Conservation (phyloP, 345 rosid species). For the Citrus inodora region DNA sequence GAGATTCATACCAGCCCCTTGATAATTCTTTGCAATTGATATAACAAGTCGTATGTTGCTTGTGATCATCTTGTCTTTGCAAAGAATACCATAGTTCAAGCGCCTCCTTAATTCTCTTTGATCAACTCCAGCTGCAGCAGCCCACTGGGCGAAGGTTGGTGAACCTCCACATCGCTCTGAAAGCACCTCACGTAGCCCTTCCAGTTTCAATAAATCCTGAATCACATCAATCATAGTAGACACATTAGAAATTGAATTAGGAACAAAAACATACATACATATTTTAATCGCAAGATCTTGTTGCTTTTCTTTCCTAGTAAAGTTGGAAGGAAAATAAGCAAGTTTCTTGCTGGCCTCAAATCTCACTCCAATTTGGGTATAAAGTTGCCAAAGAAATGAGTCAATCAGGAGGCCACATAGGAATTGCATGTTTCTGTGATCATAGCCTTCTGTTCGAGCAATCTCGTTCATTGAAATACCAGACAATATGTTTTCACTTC, state of each 20-base stretch:
- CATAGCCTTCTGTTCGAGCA: background rate
- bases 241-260: slow-evolving; percentile 11
- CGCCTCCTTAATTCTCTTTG: slow-evolving; percentile 67
- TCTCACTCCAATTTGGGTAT: background rate
- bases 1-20: slow-evolving; percentile 84
- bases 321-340: background rate
- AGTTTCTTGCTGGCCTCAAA: background rate
- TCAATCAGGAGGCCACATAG: background rate
- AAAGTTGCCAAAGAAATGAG: background rate
- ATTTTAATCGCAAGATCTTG: background rate
- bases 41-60: slow-evolving; percentile 94
- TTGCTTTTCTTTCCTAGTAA: background rate
- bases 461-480: background rate
- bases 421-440: background rate
- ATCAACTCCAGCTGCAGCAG: slow-evolving; percentile 87
- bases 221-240: background rate
- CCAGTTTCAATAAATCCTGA: slow-evolving; percentile 85
- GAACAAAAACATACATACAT: background rate
- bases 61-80: slow-evolving; percentile 95
- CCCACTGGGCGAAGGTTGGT: slow-evolving; percentile 86
- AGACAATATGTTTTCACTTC: background rate
- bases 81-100: slow-evolving; percentile 54
- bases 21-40: slow-evolving; percentile 91
- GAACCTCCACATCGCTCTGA: slow-evolving; percentile 58
- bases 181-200: slow-evolving; percentile 74